Conservation (phyloP, 495 filamentous ascomycete species). For the Achaetomiella virescens region DNA sequence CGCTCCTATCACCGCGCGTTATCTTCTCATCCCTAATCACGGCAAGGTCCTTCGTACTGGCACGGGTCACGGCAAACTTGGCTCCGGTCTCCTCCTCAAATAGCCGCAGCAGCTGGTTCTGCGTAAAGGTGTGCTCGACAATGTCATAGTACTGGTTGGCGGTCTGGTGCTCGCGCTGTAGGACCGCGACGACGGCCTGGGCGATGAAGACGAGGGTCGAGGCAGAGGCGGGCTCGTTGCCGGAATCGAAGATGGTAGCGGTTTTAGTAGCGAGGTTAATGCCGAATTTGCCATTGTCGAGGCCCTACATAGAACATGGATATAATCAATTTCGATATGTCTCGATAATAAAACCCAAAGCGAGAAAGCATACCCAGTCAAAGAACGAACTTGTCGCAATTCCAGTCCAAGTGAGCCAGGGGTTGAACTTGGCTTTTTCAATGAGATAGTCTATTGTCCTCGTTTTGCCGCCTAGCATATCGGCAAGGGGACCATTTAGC, state of each 20-base stretch:
- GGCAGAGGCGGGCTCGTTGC: slow-evolving; percentile 36
- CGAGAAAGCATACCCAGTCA: slow-evolving; percentile 31
- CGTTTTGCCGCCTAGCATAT: slow-evolving; percentile 38
- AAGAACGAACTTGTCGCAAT: slow-evolving; percentile 39
- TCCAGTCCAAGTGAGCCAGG: slow-evolving; percentile 41
- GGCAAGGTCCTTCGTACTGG: slow-evolving; percentile 34
- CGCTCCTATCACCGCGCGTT: slow-evolving; percentile 27
- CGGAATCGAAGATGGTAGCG: slow-evolving; percentile 43
- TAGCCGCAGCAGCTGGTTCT: slow-evolving; percentile 43
- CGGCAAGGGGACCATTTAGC: background rate
- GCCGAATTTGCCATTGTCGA: slow-evolving; percentile 30
- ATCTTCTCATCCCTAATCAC: slow-evolving; percentile 34
- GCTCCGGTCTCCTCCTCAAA: slow-evolving; percentile 40
- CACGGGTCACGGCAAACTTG: slow-evolving; percentile 31
- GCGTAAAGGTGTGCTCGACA: slow-evolving; percentile 39
- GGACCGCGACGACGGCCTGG: slow-evolving; percentile 34
- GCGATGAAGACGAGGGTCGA: slow-evolving; percentile 23
- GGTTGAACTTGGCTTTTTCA: slow-evolving; percentile 30
- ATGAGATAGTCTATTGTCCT: slow-evolving; percentile 40
- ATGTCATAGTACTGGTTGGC: slow-evolving; percentile 43
- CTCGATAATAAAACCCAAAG: no score
- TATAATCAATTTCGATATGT: no score
- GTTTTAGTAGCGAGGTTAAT: slow-evolving; percentile 35
- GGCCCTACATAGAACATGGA: slow-evolving; percentile 25
- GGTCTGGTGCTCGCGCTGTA: slow-evolving; percentile 42